Evolutionary conservation across 2,329 filamentous ascomycete genomes (phyloP), one percentile per base, ranked within the genome.

Genomic region (Colletotrichum echinochloae): DNA sequence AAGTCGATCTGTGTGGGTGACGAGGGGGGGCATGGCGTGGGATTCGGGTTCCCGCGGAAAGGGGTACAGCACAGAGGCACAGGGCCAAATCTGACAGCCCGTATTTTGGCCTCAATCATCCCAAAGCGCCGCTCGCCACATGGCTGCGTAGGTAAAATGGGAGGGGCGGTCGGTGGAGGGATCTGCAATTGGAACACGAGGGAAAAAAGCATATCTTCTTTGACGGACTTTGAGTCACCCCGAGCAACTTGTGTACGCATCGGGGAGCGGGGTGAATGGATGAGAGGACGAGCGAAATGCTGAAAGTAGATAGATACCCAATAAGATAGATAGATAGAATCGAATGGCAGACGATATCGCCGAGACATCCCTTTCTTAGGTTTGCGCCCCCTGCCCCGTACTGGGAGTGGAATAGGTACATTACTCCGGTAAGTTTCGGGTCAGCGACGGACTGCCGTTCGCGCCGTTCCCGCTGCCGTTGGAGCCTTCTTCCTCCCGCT

Each of bases 111-210:
- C 46, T 51, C 59, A 39, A 46, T 9, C 46, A 23, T 39, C 33
- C 16, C n/a, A 33, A 49, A 8, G 9, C 9, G 59, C 14, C 23
- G n/a, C 9, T 14, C 35, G 57, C 41, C 41, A 37, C 44, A 39
- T 18, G 30, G 37, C 41, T 18, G 37, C 48, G 33, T 12, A 35
- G 20, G 28, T 30, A 26, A 49, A 35, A 37, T 20, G 44, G 20
- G 9, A 12, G 20, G 16, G 30, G n/a, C n/a, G 18, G 18, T 18
- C 23, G n/a, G 44, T n/a, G 46, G 46, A 51, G 33, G 16, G 46
- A 61, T 51, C 59, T 61, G 16, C 59, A 35, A 14, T 12, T 61
- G 33, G 33, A 51, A 61, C 33, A 61, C 46, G 56, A 60, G 28
- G 56, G n/a, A 6, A 5, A 12, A 26, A 35, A 11, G n/a, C 26